These are phyloP conservation scores for Sinapis alba DNA, from an alignment of 441 rosid species.

Conservation along the genomic window DNA sequence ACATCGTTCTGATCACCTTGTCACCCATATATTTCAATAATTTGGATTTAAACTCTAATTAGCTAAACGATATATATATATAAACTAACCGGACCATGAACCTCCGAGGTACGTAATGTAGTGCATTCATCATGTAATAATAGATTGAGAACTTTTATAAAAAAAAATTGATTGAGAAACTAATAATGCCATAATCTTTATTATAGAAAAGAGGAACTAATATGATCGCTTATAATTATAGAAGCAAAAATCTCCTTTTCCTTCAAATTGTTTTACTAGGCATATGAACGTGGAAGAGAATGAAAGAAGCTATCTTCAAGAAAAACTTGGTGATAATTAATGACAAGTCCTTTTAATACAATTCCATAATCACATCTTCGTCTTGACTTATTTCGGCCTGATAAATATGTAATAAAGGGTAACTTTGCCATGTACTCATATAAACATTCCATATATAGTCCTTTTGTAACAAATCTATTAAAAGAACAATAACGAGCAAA, in stretches of 20 bases:
- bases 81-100: not conserved
- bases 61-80: not conserved
- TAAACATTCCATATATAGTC: not conserved
- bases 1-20: not conserved
- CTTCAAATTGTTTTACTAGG: not conserved
- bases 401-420: not conserved
- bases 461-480: not conserved
- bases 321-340: not conserved
- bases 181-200: not conserved
- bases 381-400: not conserved
- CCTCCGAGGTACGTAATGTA: not conserved
- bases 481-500: not conserved
- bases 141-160: not conserved
- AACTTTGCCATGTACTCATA: not conserved
- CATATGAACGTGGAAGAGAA: not conserved
- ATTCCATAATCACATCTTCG: not conserved
- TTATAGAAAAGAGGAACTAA: not conserved
- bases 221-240: not conserved
- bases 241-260: not conserved
- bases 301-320: not conserved
- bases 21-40: not conserved
- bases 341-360: not conserved
- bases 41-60: not conserved
- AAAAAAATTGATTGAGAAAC: not conserved
- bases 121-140: constrained; percentile 9